Conservation (phyloP, 805 yeast genomes). For the Schizosaccharomyces osmophilus region DNA sequence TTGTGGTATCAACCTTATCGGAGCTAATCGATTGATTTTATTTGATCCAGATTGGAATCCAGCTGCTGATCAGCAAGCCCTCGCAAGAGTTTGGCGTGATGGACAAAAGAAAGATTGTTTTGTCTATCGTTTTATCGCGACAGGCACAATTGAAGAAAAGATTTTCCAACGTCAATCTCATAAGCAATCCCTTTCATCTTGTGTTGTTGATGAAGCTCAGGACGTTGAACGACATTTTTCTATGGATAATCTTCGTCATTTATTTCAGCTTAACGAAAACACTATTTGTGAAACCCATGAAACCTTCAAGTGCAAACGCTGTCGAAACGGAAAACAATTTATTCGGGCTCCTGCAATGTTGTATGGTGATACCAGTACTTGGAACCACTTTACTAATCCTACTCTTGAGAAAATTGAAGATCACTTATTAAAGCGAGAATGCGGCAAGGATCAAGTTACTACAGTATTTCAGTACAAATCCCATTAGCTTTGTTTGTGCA, state of each 20-base stretch:
- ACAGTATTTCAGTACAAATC: slow-evolving; percentile 51
- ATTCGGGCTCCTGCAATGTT: slow-evolving; percentile 61
- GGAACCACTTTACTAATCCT: slow-evolving; percentile 68
- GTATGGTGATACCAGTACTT: slow-evolving; percentile 72
- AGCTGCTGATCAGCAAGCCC: slow-evolving; percentile 91
- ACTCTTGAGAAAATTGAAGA: slow-evolving; percentile 49
- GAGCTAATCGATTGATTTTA: slow-evolving; percentile 73
- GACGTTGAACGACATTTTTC: slow-evolving; percentile 85
- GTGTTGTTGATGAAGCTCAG: slow-evolving; percentile 89
- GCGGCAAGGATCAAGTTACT: slow-evolving; percentile 31
- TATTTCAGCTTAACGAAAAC: slow-evolving; percentile 43
- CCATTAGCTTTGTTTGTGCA: background rate
- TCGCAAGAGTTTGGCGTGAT: slow-evolving; percentile 96
- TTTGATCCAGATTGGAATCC: slow-evolving; percentile 97
- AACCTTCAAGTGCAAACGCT: slow-evolving; percentile 68
- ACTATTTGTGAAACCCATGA: slow-evolving; percentile 81
- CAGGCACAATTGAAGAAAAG: slow-evolving; percentile 91
- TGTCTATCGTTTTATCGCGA: slow-evolving; percentile 75
- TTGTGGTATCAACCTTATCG: slow-evolving; percentile 89
- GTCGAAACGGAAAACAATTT: slow-evolving; percentile 35
- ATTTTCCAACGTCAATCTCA: slow-evolving; percentile 87
- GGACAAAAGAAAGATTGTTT: slow-evolving; percentile 94
- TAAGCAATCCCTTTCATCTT: slow-evolving; percentile 75
- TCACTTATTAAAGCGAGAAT: slow-evolving; percentile 46
- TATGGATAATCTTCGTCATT: slow-evolving; percentile 48